phyloP scores from a whole-genome alignment of 441 rosid genomes.

The Pelargonium australe region DNA sequence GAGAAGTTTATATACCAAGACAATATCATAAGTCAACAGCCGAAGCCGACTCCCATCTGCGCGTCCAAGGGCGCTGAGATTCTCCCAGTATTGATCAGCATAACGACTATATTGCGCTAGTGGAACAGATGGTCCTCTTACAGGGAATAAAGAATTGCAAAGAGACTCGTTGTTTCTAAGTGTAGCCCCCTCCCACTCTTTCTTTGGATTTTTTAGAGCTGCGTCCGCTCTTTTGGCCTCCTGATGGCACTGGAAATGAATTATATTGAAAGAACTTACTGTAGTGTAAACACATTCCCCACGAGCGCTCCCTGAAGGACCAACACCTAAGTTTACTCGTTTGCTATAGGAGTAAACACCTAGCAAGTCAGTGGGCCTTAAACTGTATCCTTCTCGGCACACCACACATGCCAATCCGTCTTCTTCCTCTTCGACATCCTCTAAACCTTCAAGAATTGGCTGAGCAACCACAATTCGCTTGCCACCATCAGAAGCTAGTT shows the following conservation, averaged over 20 bases:
- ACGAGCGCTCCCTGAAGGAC: slow-evolving; percentile 90
- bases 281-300: slow-evolving; percentile 99
- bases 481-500: slow-evolving; percentile 86
- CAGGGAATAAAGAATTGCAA: slow-evolving; percentile 96
- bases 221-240: slow-evolving; percentile 99
- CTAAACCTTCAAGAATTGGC: slow-evolving; percentile 93
- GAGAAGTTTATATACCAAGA: slow-evolving; percentile 51
- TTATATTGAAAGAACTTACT: slow-evolving; percentile 89
- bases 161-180: slow-evolving; percentile 96
- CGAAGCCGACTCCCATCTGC: slow-evolving; percentile 98
- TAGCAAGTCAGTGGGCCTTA: slow-evolving; percentile 90
- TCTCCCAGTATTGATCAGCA: slow-evolving; percentile 98
- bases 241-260: slow-evolving; percentile 99
- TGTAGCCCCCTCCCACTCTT: slow-evolving; percentile 99
- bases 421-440: slow-evolving; percentile 96
- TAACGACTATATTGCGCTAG: slow-evolving; percentile 71
- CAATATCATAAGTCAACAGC: slow-evolving; percentile 89
- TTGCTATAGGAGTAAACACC: slow-evolving; percentile 95
- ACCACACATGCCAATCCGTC: slow-evolving; percentile 99
- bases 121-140: slow-evolving; percentile 88
- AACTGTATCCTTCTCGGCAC: slow-evolving; percentile 97
- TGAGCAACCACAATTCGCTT: slow-evolving; percentile 78
- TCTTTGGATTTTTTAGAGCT: slow-evolving; percentile 92
- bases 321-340: slow-evolving; percentile 91
- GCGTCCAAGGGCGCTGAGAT: slow-evolving; percentile 93